A percentile compares a stretch with the other conserved stretches of the same genome.
Conservation (phyloP, 257 asterid genomes). For the Handroanthus guayacan region DNA sequence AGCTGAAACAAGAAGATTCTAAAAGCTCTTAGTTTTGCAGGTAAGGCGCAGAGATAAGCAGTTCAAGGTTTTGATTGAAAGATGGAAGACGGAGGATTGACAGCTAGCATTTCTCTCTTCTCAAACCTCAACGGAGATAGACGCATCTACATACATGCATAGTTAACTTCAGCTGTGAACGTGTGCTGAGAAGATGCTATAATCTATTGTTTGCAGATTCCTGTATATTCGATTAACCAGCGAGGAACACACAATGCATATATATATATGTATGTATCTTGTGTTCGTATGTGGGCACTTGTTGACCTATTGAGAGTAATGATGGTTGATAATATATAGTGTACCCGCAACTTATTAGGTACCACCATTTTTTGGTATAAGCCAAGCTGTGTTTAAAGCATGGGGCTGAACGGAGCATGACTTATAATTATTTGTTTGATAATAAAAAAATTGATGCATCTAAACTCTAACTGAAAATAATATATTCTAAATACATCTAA, state of each 20-base stretch:
- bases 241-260: no score
- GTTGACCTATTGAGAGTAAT: no score
- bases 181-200: neutral
- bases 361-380: no score
- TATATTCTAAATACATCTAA: no score
- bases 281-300: no score
- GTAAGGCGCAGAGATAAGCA: constrained; percentile 67
- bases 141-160: neutral
- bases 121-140: neutral
- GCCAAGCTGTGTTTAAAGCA: no score
- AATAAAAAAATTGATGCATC: neutral
- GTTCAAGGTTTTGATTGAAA: constrained; percentile 63
- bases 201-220: constrained; percentile 5
- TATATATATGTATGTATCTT: no score
- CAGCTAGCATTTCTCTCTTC: neutral
- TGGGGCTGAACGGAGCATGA: no score
- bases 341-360: neutral
- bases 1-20: neutral
- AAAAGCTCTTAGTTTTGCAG: constrained; percentile 45
- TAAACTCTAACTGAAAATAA: neutral
- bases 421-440: neutral
- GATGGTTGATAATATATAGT: no score
- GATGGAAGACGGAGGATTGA: constrained; percentile 68
- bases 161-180: neutral
- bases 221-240: no score